A percentile compares a stretch with the other conserved stretches of the same genome.
These are phyloP conservation scores for Fusarium brevicatenulatum DNA, from an alignment of 2,329 filamentous ascomycete species.

Conservation along the genomic window DNA sequence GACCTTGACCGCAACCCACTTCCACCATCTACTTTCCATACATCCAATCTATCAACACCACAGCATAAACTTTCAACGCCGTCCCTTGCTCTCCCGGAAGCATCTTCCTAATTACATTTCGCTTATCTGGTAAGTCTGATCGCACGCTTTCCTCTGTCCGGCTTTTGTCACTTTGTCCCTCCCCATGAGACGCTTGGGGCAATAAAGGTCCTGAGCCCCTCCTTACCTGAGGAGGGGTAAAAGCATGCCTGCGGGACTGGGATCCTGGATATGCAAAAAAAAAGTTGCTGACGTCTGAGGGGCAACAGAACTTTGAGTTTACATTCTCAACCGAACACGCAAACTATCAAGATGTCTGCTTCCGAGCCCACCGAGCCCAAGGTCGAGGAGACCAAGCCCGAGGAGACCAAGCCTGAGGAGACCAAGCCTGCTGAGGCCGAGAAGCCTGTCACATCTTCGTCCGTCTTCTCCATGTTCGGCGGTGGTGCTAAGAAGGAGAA, in stretches of 20 bases:
- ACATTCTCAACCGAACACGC: constrained; percentile 22
- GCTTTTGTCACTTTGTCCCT: not conserved
- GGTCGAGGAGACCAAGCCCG: constrained; percentile 56
- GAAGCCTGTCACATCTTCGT: constrained; percentile 64
- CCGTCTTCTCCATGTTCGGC: constrained; percentile 98
- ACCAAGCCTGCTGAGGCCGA: constrained; percentile 38
- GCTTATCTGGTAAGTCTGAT: constrained; percentile 36
- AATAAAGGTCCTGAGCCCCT: constrained; percentile 32
- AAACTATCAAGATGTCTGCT: constrained; percentile 57
- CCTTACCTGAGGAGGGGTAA: constrained; percentile 34
- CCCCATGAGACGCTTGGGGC: constrained; percentile 11
- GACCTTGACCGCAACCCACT: constrained; percentile 41
- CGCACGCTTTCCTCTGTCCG: not conserved
- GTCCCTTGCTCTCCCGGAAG: constrained; percentile 7
- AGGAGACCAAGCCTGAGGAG: constrained; percentile 41
- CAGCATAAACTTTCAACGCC: constrained; percentile 18
- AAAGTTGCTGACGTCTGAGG: constrained; percentile 35
- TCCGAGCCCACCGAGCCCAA: constrained; percentile 64
- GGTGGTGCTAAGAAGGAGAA: constrained; percentile 97
- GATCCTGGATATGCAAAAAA: constrained; percentile 16
- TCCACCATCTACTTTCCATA: constrained; percentile 24
- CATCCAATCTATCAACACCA: constrained; percentile 30
- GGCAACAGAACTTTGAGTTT: constrained; percentile 19
- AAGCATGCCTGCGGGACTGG: constrained; percentile 35
- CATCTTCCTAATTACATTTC: constrained; percentile 25